Base-by-base conservation (phyloP, 495 filamentous ascomycete species). In the Aspergillus affinis region DNA sequence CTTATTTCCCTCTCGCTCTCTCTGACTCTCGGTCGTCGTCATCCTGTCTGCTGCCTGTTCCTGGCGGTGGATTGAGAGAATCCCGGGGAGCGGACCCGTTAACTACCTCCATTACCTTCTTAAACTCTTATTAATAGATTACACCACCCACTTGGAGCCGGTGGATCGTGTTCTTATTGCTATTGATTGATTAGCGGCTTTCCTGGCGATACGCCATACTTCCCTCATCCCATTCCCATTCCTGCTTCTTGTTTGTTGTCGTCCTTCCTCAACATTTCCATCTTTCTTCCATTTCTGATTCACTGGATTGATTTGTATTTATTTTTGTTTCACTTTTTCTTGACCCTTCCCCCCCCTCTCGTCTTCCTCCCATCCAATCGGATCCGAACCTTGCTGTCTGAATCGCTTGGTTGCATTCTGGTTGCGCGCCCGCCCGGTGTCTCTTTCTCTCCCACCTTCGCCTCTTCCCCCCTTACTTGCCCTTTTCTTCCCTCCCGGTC, bases 381-480 rank as follows among this genome's bases (percentile, higher is more conserved):
- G 20, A 26, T 19, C 8, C 10, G 48, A 20, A 26, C 48, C 48
- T 49, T 7, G 8, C 7, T 17, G 3, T 49, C 13, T 41, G 36
- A 41, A 41, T 41, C 36, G 48, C 23, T 49, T 49, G 19, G 48
- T 49, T 49, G 48, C 23, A 20, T 20, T 23, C 50, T 52, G 26
- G 6, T 49, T 21, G 19, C 21, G 19, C 51, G 36, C 17, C n/a
- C 51, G 3, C 41, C 36, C 47, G 36, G 36, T 18, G 29, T 19
- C 41, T 48, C 54, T 20, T 47, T 48, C 54, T 55, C 49, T 46
- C 58, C 54, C 54, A 32, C 46, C 45, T 53, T 41, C 54, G 32
- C 20, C 48, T 32, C 45, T 47, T 48, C 68, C 65, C 65, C 61
- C 55, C 56, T 53, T 56, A 49, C 65, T 62, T 51, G 23, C 54